These are phyloP conservation scores for Russula griseocarnosa DNA, from an alignment of 768 basidiomycete genomes.

Conservation along the genomic window DNA sequence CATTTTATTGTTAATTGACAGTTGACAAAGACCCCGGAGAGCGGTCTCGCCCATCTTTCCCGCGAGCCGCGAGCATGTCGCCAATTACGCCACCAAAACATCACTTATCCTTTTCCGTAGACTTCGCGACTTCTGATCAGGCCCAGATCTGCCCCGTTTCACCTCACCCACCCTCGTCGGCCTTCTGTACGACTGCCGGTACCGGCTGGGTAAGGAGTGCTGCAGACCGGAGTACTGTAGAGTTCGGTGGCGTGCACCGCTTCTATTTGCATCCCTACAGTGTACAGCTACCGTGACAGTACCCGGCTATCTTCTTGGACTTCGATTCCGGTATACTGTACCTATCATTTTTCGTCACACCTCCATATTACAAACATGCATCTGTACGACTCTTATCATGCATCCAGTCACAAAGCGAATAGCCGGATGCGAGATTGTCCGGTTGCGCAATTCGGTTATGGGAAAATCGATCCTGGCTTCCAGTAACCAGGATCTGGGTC, in stretches of 20 bases:
- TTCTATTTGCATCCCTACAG: neutral
- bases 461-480: neutral
- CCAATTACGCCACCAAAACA: slow-evolving; percentile 13
- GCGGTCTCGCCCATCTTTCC: neutral
- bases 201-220: neutral
- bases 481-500: neutral
- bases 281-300: too few relatives aligned
- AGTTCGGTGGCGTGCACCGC: slow-evolving; percentile 12
- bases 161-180: neutral
- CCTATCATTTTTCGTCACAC: neutral
- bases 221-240: slow-evolving; percentile 12
- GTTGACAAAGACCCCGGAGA: slow-evolving; percentile 27
- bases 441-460: slow-evolving; percentile 13
- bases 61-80: slow-evolving; percentile 10
- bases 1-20: slow-evolving; percentile 20
- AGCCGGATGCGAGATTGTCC: slow-evolving; percentile 20
- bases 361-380: slow-evolving; percentile 6
- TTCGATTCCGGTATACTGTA: neutral
- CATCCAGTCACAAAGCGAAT: slow-evolving; percentile 2
- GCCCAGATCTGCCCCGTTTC: neutral
- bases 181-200: slow-evolving; percentile 11
- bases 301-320: slow-evolving; percentile 1
- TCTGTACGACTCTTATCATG: neutral
- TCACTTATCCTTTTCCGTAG: neutral
- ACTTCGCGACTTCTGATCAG: slow-evolving; percentile 1